These are phyloP conservation scores for Alternaria triticimaculans DNA, from an alignment of 2,329 filamentous ascomycete genomes.

Conservation along the genomic window DNA sequence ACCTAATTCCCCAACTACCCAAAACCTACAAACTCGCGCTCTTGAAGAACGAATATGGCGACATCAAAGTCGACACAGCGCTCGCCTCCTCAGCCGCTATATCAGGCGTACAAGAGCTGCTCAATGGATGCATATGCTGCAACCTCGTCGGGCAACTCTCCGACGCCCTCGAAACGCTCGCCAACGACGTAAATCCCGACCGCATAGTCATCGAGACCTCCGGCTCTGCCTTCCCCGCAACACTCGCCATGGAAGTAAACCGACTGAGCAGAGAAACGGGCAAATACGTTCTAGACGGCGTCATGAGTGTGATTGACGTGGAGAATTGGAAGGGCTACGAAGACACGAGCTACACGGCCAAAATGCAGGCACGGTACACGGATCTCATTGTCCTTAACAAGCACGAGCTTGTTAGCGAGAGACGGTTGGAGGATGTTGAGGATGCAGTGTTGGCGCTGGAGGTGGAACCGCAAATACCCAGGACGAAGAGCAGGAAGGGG, in stretches of 20 bases:
- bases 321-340: slow-evolving; percentile 96
- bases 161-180: slow-evolving; percentile 78
- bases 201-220: slow-evolving; percentile 94
- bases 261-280: slow-evolving; percentile 73
- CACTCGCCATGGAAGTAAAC: slow-evolving; percentile 89
- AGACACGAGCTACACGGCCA: slow-evolving; percentile 87
- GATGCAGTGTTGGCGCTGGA: slow-evolving; percentile 83
- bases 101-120: slow-evolving; percentile 86
- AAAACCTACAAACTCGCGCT: slow-evolving; percentile 88
- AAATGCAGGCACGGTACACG: slow-evolving; percentile 86
- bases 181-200: slow-evolving; percentile 68
- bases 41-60: slow-evolving; percentile 97
- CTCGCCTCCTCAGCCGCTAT: slow-evolving; percentile 84
- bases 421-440: slow-evolving; percentile 76
- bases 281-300: slow-evolving; percentile 79
- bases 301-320: slow-evolving; percentile 88
- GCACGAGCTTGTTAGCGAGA: slow-evolving; percentile 79
- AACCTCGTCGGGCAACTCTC: slow-evolving; percentile 93
- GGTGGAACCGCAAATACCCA: slow-evolving; percentile 73
- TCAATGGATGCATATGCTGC: slow-evolving; percentile 98
- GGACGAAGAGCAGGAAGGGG: slow-evolving; percentile 84
- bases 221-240: slow-evolving; percentile 82
- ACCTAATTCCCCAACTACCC: slow-evolving; percentile 90
- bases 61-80: slow-evolving; percentile 90
- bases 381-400: slow-evolving; percentile 93